A percentile compares a stretch with the other conserved stretches of the same genome.
Evolutionary conservation across 1,284 basidiomycete genomes (phyloP).

Genomic region (Gomphus sp.): DNA sequence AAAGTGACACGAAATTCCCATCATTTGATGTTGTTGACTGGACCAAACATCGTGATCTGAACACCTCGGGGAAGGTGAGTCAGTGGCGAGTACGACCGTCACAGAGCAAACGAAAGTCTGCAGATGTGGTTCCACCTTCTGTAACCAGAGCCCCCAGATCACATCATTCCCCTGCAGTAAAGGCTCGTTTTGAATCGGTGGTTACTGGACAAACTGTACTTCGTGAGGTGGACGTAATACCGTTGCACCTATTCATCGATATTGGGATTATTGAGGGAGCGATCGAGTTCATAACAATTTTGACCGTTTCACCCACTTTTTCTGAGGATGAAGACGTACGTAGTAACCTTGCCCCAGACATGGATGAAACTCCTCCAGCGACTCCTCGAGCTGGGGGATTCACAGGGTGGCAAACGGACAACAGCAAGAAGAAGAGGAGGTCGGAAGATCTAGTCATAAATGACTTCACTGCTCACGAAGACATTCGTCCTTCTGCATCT

Average conservation of each 20-base stretch:
- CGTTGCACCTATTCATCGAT: constrained; percentile 71
- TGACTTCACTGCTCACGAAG: constrained; percentile 27
- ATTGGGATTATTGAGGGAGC: constrained; percentile 32
- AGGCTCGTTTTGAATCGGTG: background rate
- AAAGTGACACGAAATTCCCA: constrained; percentile 29
- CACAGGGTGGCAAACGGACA: constrained; percentile 12
- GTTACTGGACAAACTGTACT: background rate
- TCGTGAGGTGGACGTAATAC: constrained; percentile 33
- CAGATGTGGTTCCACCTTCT: background rate
- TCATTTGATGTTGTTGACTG: constrained; percentile 53
- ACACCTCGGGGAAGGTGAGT: constrained; percentile 43
- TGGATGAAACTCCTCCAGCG: constrained; percentile 28
- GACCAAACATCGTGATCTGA: constrained; percentile 37
- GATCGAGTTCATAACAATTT: background rate
- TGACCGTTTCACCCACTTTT: background rate
- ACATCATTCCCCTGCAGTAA: background rate
- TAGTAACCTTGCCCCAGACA: constrained; percentile 17
- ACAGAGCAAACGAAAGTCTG: constrained; percentile 5
- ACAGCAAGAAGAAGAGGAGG: constrained; percentile 29
- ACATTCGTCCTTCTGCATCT: background rate
- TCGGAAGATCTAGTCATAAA: constrained; percentile 44
- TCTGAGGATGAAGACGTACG: background rate
- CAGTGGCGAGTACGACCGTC: constrained; percentile 43
- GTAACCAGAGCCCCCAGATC: background rate
- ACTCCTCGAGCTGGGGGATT: constrained; percentile 19